phyloP scores from a whole-genome alignment of 306 rosid genomes.

The Abrus pulchellus region DNA sequence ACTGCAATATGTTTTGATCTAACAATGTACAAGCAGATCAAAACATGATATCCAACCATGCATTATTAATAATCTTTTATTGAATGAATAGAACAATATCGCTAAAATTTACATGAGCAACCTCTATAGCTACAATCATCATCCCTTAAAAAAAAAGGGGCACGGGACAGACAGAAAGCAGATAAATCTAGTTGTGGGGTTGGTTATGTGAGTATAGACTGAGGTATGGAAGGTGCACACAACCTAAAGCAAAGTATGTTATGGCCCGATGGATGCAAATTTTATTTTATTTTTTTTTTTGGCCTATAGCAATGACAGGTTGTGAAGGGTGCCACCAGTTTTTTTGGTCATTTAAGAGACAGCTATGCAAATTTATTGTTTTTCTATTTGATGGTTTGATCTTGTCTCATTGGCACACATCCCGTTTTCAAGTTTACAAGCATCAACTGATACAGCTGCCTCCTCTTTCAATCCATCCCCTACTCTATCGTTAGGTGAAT shows the following conservation, averaged over 20 bases:
- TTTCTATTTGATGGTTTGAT: conserved; percentile 49
- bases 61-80: conserved; percentile 35
- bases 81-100: conserved; percentile 47
- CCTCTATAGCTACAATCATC: conserved; percentile 47
- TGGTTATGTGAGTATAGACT: conserved; percentile 26
- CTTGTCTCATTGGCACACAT: conserved; percentile 46
- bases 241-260: conserved; percentile 39
- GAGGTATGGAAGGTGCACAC: conserved; percentile 45
- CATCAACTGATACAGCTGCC: conserved; percentile 47
- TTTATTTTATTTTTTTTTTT: neutral
- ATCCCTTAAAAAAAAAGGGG: conserved; percentile 38
- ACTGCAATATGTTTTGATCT: conserved; percentile 14
- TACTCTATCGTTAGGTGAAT: conserved; percentile 48
- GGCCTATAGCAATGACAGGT: conserved; percentile 54
- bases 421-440: conserved; percentile 45
- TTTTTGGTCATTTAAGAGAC: conserved; percentile 42
- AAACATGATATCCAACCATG: conserved; percentile 28
- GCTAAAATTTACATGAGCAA: conserved; percentile 44
- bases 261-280: conserved; percentile 44
- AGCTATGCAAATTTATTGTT: conserved; percentile 52
- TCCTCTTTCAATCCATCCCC: conserved; percentile 56
- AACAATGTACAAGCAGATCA: conserved; percentile 36
- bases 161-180: conserved; percentile 37
- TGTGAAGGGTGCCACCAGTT: conserved; percentile 51
- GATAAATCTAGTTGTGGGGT: conserved; percentile 33